Evolutionary conservation across 345 rosid genomes (phyloP).

Genomic region (Populus davidiana): DNA sequence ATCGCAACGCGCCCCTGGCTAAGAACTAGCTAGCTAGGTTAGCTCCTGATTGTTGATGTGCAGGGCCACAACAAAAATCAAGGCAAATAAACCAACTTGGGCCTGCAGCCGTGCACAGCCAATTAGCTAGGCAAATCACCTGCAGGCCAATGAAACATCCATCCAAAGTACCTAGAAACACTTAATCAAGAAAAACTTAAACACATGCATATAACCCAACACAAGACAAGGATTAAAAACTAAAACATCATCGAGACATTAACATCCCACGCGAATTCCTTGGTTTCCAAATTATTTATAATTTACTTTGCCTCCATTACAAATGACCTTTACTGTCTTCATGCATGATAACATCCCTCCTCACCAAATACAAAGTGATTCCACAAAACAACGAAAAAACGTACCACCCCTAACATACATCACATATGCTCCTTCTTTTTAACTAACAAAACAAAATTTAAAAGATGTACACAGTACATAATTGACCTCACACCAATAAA

Average conservation of each 20-base stretch:
- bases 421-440: not conserved
- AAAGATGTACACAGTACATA: not conserved
- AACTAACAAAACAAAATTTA: not conserved
- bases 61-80: not conserved
- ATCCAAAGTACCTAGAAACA: not conserved
- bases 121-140: not conserved
- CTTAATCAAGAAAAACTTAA: not conserved
- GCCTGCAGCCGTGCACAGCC: not conserved
- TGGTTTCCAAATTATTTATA: slow-evolving; percentile 22
- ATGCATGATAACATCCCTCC: slow-evolving; percentile 16
- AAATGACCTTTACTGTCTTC: slow-evolving; percentile 19
- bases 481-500: not conserved
- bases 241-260: slow-evolving; percentile 29
- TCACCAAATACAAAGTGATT: slow-evolving; percentile 4
- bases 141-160: not conserved
- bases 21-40: not conserved
- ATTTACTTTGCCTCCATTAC: not conserved
- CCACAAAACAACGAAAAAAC: slow-evolving; percentile 6
- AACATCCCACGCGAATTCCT: slow-evolving; percentile 35
- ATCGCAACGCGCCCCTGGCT: not conserved
- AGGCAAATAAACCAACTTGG: not conserved
- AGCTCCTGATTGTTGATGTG: not conserved
- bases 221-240: not conserved
- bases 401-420: not conserved
- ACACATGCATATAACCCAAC: not conserved